Conservation (phyloP, 1,139 yeast species). For the Taphrina communis region DNA sequence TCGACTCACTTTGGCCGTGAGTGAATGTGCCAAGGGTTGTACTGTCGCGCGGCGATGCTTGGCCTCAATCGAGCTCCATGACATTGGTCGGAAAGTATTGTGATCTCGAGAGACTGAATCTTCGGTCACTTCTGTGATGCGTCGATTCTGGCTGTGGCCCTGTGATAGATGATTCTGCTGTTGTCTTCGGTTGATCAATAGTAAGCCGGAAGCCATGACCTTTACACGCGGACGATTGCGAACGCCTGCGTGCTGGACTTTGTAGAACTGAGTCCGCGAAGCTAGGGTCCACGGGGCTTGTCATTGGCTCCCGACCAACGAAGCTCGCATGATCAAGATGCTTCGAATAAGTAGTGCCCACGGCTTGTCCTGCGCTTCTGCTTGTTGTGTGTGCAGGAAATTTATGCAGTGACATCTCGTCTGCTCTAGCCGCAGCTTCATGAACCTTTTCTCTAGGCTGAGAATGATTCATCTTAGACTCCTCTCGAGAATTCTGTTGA, state of each 20-base stretch:
- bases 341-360: not conserved
- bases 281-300: slow-evolving; percentile 9
- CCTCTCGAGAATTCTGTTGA: too few species aligned
- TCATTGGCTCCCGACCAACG: slow-evolving; percentile 10
- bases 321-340: not conserved
- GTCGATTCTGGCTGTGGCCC: not conserved
- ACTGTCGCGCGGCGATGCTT: not conserved
- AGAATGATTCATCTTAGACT: too few species aligned
- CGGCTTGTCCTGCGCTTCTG: not conserved
- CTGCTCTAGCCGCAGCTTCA: not conserved
- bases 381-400: not conserved
- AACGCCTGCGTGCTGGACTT: slow-evolving; percentile 2
- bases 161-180: not conserved
- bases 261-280: slow-evolving; percentile 4
- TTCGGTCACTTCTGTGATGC: not conserved
- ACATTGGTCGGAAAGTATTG: slow-evolving; percentile 5
- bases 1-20: not conserved
- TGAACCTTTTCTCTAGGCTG: too few species aligned
- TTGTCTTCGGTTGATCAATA: not conserved
- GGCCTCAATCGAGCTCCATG: not conserved
- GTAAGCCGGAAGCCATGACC: not conserved
- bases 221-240: not conserved
- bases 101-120: not conserved
- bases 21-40: not conserved
- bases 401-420: not conserved